Conservation (phyloP, 2,329 filamentous ascomycete genomes). For the Colletotrichum australisinense region DNA sequence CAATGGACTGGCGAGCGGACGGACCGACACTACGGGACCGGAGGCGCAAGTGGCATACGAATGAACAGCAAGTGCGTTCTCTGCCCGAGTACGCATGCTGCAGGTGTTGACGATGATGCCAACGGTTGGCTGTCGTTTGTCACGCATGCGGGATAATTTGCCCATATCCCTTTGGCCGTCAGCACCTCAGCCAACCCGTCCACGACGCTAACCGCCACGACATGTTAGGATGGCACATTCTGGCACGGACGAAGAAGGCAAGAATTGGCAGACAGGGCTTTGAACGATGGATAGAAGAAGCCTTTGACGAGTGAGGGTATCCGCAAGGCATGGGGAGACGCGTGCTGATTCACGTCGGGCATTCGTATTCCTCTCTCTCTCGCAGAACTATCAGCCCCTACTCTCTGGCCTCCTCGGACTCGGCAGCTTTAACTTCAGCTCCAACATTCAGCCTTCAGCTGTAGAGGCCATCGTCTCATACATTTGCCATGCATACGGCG, state of each 20-base stretch:
- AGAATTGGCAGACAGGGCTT: background rate
- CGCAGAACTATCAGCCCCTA: background rate
- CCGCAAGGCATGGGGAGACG: too few species aligned
- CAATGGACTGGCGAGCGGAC: background rate
- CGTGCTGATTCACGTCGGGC: background rate
- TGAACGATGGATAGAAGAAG: background rate
- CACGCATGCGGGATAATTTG: background rate
- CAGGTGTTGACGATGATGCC: background rate
- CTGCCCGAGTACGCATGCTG: background rate
- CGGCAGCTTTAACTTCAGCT: background rate
- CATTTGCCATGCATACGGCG: background rate
- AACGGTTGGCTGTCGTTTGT: background rate
- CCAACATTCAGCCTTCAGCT: background rate
- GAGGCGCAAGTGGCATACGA: background rate
- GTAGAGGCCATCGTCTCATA: background rate
- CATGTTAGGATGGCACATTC: background rate
- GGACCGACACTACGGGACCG: background rate
- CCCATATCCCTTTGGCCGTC: background rate
- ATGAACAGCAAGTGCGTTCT: background rate
- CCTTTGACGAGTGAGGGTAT: background rate
- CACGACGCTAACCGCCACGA: too few species aligned
- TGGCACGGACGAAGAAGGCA: background rate
- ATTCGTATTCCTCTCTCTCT: background rate
- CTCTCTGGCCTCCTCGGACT: background rate
- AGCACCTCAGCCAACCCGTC: background rate